Evolutionary conservation across 495 filamentous ascomycete genomes (phyloP), one percentile per base, ranked within the genome.

Genomic region (Aspergillus affinis): DNA sequence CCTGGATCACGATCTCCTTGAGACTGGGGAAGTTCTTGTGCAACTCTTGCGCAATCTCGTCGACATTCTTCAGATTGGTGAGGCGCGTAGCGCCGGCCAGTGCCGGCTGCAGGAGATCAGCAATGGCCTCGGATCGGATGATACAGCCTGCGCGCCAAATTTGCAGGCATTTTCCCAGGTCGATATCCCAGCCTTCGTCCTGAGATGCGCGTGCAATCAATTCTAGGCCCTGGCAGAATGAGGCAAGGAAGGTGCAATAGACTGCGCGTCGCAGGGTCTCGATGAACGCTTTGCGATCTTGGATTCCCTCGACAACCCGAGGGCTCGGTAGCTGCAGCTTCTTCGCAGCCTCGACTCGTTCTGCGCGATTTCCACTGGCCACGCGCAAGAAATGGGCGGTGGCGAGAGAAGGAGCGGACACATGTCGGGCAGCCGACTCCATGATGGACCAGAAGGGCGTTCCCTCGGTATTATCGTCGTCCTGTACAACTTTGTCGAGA

Each of bases 131-230:
- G 2, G 86, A 79, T 65, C 86, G 80, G 66, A 91, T 90, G 70
- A 92, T 90, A 68, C 88, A 90, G 5, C 89, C 89, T 2, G 78
- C 82, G 2, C 85, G 82, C 89, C 88, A 91, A 62, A 91, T 85
- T 64, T 87, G 82, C 6, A 90, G 67, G 54, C 88, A 82, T 6
- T 80, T 77, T 4, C 73, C 72, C 29, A 86, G 78, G 60, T 86
- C 75, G 58, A 91, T 78, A 20, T 82, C 72, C 88, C 88, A 91
- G 27, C 78, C 75, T 63, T 90, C 80, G 29, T 84, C 78, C 32
- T 80, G 75, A 51, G 86, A 82, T 0, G 86, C 83, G 23, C 78
- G 75, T 6, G 82, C 81, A 59, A 92, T 88, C 48, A 90, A 70
- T 62, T 87, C 82, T 27, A 92, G 74, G 2, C 88, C 88, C 71